Conservation (phyloP, 2,329 filamentous ascomycete species). For the Fusarium beomiforme region DNA sequence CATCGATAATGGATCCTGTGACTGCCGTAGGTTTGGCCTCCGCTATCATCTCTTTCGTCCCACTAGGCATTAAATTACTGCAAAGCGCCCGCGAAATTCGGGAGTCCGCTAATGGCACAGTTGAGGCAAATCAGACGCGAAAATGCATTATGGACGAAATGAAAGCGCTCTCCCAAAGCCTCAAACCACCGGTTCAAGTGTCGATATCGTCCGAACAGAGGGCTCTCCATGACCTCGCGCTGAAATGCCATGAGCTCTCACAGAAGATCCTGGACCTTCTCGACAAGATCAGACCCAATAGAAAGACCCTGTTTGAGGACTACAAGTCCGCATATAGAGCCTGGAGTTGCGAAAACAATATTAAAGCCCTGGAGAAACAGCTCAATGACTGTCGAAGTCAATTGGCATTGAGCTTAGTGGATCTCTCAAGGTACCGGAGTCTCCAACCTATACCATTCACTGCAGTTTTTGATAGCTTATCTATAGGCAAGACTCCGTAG, state of each 20-base stretch:
- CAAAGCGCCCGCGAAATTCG: background rate
- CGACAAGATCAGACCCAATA: background rate
- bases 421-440: background rate
- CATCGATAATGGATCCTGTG: background rate
- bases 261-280: background rate
- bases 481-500: background rate
- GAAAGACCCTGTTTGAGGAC: background rate
- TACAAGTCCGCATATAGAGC: background rate
- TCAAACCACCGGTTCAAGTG: background rate
- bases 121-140: background rate
- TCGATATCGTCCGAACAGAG: background rate
- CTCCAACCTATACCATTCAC: accelerated
- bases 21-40: background rate
- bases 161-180: background rate
- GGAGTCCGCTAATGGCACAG: background rate
- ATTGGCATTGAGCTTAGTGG: background rate
- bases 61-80: background rate
- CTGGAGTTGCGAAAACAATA: background rate
- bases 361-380: background rate
- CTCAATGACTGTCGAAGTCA: background rate
- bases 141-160: background rate
- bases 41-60: background rate
- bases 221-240: background rate
- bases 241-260: background rate
- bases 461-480: background rate